These are phyloP conservation scores for Stagonosporopsis rhizophila DNA, from an alignment of 2,329 filamentous ascomycete species.

Conservation along the genomic window DNA sequence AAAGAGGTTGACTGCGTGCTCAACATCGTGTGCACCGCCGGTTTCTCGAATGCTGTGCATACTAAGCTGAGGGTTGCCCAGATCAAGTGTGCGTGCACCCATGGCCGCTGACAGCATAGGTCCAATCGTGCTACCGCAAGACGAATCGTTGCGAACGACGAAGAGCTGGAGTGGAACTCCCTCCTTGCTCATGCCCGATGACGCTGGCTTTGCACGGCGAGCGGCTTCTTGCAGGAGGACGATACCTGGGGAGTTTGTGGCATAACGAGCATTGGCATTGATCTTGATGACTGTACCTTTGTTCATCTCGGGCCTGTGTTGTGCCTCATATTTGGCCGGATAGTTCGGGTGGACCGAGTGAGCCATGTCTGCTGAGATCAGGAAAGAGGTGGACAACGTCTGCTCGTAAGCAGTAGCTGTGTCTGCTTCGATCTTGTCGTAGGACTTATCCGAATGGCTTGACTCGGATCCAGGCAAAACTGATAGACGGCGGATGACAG, in stretches of 20 bases:
- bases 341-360: constrained; percentile 98
- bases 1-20: constrained; percentile 84
- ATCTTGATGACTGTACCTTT: constrained; percentile 96
- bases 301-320: constrained; percentile 95
- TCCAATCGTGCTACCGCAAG: constrained; percentile 94
- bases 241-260: constrained; percentile 94
- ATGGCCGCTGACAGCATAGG: constrained; percentile 92
- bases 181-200: constrained; percentile 55
- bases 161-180: constrained; percentile 92
- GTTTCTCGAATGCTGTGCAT: constrained; percentile 99
- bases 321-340: constrained; percentile 84
- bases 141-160: constrained; percentile 93
- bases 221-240: constrained; percentile 91
- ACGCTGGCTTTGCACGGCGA: constrained; percentile 61
- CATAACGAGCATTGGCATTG: constrained; percentile 97
- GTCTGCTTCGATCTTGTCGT: constrained; percentile 66
- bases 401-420: constrained; percentile 87
- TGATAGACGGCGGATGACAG: constrained; percentile 84
- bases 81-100: constrained; percentile 86
- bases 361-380: constrained; percentile 97
- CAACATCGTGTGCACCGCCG: constrained; percentile 85
- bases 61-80: constrained; percentile 91
- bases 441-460: constrained; percentile 67
- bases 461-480: constrained; percentile 71
- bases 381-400: constrained; percentile 87